Percentiles rank a stretch among this genome's conserved stretches.
Conservation (phyloP, 257 asterid genomes). For the Paulownia fortunei region DNA sequence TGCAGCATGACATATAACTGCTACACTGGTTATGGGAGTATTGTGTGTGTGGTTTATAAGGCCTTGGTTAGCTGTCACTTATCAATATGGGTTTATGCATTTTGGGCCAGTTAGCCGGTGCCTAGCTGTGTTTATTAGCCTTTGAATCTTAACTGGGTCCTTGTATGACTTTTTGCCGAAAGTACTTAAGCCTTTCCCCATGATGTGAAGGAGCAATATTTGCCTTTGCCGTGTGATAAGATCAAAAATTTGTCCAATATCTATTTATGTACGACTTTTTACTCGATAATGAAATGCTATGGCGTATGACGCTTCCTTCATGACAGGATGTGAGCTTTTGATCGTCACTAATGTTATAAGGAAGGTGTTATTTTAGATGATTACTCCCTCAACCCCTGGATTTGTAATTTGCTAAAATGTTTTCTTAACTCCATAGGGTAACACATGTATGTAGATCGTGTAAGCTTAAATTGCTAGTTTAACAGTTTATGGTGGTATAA, state of each 20-base stretch:
- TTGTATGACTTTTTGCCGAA: background rate
- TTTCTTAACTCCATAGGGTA: background rate
- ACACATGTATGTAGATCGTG: background rate
- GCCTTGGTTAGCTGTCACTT: background rate
- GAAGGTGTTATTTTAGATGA: too few species aligned
- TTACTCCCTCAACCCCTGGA: background rate
- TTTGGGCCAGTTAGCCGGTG: conserved; percentile 7
- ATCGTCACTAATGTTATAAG: background rate
- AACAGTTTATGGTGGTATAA: background rate
- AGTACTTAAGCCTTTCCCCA: background rate
- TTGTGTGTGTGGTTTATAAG: background rate
- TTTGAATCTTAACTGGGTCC: background rate
- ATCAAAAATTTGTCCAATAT: background rate
- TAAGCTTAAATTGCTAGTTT: background rate
- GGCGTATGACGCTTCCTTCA: background rate
- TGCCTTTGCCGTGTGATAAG: background rate
- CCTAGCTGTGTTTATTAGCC: background rate
- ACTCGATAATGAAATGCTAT: background rate
- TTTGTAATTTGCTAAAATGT: background rate
- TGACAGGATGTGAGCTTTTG: background rate
- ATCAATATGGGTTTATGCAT: conserved; percentile 3
- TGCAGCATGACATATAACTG: conserved; percentile 8
- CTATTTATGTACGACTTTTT: background rate
- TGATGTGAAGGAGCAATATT: background rate
- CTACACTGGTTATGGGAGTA: conserved; percentile 11